Evolutionary conservation across 2,329 filamentous ascomycete species (phyloP).

Genomic region (Trichoderma afroharzianum): DNA sequence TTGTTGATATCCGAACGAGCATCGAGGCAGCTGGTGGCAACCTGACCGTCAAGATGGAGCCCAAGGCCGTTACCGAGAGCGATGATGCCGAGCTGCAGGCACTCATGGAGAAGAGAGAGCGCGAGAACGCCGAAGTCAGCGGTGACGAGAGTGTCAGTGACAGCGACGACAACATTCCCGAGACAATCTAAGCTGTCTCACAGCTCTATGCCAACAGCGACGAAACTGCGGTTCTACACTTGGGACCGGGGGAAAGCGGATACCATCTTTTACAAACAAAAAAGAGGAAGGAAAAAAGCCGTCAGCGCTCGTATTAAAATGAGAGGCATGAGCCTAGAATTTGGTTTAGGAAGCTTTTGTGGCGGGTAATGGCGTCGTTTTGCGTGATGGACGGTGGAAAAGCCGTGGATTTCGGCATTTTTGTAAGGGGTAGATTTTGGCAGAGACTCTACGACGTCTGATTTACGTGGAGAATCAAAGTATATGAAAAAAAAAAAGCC

Average conservation of each 20-base stretch:
- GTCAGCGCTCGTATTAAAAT: conserved; percentile 4
- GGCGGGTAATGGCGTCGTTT: conserved; percentile 13
- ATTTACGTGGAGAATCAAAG: background rate
- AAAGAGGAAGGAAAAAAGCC: background rate
- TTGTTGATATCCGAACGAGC: conserved; percentile 76
- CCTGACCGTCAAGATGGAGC: conserved; percentile 93
- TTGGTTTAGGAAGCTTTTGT: conserved; percentile 13
- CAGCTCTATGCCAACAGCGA: conserved; percentile 8
- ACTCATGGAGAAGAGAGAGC: conserved; percentile 97
- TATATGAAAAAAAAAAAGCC: background rate
- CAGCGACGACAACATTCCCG: conserved; percentile 74
- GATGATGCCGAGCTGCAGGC: conserved; percentile 96
- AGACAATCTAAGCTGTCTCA: conserved; percentile 34
- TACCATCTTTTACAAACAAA: background rate
- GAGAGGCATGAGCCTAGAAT: conserved; percentile 13
- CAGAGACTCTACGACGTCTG: background rate
- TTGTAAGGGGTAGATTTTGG: conserved; percentile 3
- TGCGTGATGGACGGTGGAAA: conserved; percentile 10
- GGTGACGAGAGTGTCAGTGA: conserved; percentile 95
- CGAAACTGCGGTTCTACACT: background rate
- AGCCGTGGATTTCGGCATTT: conserved; percentile 8
- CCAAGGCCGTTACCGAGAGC: conserved; percentile 97
- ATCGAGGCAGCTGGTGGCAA: conserved; percentile 77
- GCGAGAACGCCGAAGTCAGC: conserved; percentile 96
- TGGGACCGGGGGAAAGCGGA: conserved; percentile 8